A percentile compares a stretch with the other conserved stretches of the same genome.
phyloP scores from a whole-genome alignment of 2,329 filamentous ascomycete species.

The Cryphonectria naterciae region DNA sequence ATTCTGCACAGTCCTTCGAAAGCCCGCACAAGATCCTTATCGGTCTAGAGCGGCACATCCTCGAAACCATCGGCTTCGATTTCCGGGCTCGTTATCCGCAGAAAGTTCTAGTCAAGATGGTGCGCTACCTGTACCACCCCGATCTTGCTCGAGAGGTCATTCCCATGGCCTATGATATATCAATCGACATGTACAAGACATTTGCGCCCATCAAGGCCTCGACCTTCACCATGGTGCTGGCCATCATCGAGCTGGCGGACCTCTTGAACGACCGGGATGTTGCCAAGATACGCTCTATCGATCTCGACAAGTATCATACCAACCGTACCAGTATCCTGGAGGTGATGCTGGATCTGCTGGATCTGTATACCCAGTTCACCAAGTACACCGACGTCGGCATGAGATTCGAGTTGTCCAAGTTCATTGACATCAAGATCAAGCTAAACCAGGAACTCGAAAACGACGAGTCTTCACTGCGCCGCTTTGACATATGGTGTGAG shows the following conservation, averaged over 20 bases:
- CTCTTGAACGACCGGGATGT: conserved; percentile 64
- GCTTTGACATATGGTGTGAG: conserved; percentile 63
- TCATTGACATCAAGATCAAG: conserved; percentile 84
- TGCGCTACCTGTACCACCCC: conserved; percentile 57
- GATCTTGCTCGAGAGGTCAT: conserved; percentile 62
- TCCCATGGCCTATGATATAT: conserved; percentile 76
- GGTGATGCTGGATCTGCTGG: conserved; percentile 86
- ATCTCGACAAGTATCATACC: conserved; percentile 51
- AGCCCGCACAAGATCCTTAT: conserved; percentile 78
- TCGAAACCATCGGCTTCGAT: conserved; percentile 92
- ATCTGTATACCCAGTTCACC: conserved; percentile 87
- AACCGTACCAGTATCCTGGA: conserved; percentile 62
- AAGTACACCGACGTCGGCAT: conserved; percentile 74
- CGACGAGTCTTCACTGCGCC: conserved; percentile 59
- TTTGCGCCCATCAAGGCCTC: conserved; percentile 91
- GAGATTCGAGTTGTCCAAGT: conserved; percentile 72
- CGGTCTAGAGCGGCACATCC: conserved; percentile 86
- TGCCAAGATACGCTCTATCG: conserved; percentile 54
- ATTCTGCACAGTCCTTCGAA: conserved; percentile 71
- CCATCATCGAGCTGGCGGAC: conserved; percentile 78
- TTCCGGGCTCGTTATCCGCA: conserved; percentile 90
- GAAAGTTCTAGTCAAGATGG: conserved; percentile 80
- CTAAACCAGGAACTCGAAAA: conserved; percentile 81
- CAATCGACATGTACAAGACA: conserved; percentile 89
- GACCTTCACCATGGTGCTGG: conserved; percentile 81